These are phyloP conservation scores for Fusarium sp. DNA, from an alignment of 2,329 filamentous ascomycete genomes.

Conservation along the genomic window DNA sequence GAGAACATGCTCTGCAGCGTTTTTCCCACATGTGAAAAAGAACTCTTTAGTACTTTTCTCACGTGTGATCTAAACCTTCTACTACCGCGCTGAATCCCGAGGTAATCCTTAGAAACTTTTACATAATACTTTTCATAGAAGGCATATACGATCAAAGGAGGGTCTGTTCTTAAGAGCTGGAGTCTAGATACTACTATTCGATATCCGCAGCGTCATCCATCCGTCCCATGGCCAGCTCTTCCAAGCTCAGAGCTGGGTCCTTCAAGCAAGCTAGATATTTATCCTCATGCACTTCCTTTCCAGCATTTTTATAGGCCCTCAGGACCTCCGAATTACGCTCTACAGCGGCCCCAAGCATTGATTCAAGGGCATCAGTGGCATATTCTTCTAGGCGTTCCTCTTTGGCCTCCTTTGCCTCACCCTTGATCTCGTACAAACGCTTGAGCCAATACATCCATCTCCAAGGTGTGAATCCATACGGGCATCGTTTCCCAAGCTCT, in stretches of 20 bases:
- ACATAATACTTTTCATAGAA: background rate
- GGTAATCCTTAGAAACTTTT: rapidly evolving
- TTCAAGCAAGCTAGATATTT: background rate
- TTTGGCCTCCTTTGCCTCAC: background rate
- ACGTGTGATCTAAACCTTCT: background rate
- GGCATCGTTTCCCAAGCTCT: background rate
- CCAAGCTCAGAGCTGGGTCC: background rate
- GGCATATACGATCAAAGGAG: background rate
- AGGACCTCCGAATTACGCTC: background rate
- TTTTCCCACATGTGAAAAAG: background rate
- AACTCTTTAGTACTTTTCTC: rapidly evolving
- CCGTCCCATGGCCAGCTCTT: background rate
- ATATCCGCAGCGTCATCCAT: background rate
- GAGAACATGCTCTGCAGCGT: background rate
- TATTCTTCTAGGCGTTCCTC: background rate
- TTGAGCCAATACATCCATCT: background rate
- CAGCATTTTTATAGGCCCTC: background rate
- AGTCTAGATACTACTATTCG: background rate
- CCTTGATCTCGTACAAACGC: background rate
- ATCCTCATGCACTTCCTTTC: background rate
- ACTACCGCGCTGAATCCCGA: rapidly evolving
- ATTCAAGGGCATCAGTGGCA: background rate
- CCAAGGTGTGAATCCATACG: background rate
- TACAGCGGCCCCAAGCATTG: background rate
- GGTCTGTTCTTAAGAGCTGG: background rate